Conservation (phyloP, 129 eudicot genomes). For the Tanacetum coccineum region DNA sequence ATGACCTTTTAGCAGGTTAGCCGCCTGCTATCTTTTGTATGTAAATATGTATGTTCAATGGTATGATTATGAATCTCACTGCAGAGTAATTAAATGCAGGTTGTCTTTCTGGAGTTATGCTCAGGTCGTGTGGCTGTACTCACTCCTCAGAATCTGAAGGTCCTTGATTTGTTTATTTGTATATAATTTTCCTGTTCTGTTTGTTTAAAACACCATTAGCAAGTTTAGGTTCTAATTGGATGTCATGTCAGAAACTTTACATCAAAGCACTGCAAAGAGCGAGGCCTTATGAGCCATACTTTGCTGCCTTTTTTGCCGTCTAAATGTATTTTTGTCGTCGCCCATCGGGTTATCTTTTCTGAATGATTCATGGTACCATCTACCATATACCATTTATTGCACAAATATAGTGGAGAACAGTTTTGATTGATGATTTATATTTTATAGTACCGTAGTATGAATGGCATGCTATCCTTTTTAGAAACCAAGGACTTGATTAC, state of each 20-base stretch:
- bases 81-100: slow-evolving; percentile 41
- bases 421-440: background rate
- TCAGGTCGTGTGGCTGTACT: slow-evolving; percentile 77
- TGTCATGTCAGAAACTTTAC: background rate
- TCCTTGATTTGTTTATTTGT: slow-evolving; percentile 22
- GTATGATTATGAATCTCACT: slow-evolving; percentile 10
- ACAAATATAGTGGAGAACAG: background rate
- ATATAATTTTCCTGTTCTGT: background rate
- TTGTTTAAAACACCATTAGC: background rate
- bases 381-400: background rate
- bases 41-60: background rate
- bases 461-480: background rate
- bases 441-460: background rate
- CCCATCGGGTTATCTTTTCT: background rate
- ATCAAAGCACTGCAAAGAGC: too few relatives aligned
- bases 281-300: background rate
- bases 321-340: too few relatives aligned
- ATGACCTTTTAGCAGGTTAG: slow-evolving; percentile 7
- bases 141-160: slow-evolving; percentile 81
- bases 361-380: background rate
- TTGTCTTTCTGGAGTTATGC: slow-evolving; percentile 92
- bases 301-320: background rate
- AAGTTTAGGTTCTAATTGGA: slow-evolving; percentile 9
- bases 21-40: slow-evolving; percentile 15
- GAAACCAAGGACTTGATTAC: background rate